Base-by-base conservation (phyloP, 768 basidiomycete species). In the Mycena galopus region DNA sequence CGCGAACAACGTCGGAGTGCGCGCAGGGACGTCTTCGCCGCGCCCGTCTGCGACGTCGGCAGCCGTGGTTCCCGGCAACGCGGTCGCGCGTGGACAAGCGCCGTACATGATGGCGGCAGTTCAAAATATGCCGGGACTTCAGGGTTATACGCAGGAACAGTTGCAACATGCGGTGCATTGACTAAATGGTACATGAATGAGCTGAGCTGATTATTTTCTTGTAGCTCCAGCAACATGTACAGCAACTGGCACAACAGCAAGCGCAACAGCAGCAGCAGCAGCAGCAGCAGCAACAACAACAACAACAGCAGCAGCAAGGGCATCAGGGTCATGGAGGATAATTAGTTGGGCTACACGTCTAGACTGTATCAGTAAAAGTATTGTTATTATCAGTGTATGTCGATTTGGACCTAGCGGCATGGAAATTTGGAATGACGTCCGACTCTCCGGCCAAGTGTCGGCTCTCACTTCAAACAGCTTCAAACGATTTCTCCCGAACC, bases 1-100 rank as follows among this genome's bases (percentile, higher is more conserved):
- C 76, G 16, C 83, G 83, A 72, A 81, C 79, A 66, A 65, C 23
- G 62, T 58, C 62, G 57, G 69, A 12, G 58, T 65, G 58, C 67
- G 74, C 9, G 50, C 71, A 17, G 74, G 67, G 37, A 75, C 74
- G 44, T 75, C 73, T 9, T 75, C 73, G 5, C 73, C 73, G 0
- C 73, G 73, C 2, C 73, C 73, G 2, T 42, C 50, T 7, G 32
- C 33, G 25, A 21, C 59, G 39, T 25, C 60, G n/a, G 35, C 56
- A 6, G 51, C 65, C 21, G 62, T 70, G 61, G 71, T 69, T 17
- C 72, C 72, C 3, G 72, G 67, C 25, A 73, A 73, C 16, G 72
- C 66, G 42, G 39, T 71, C 16, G 58, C 70, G 37, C 66, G 70
- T 19, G 42, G 32, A 12, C 62, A 66, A 50, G 25, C 27, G 53